These are phyloP conservation scores for Ammopiptanthus mongolicus DNA, from an alignment of 306 rosid genomes.

Conservation along the genomic window DNA sequence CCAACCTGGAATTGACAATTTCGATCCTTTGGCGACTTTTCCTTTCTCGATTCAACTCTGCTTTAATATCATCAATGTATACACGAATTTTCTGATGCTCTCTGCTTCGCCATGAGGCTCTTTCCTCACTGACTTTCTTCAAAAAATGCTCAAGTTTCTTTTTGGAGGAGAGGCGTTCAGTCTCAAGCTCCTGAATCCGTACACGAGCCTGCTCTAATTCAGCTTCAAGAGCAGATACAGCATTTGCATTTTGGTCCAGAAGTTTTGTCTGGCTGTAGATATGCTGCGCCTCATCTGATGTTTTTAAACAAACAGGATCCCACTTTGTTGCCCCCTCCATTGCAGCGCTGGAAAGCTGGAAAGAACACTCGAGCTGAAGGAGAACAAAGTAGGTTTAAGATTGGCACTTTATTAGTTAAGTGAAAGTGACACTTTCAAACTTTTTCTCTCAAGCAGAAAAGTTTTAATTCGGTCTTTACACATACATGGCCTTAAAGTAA, in stretches of 20 bases:
- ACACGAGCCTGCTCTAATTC: constrained; percentile 75
- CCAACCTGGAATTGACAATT: constrained; percentile 73
- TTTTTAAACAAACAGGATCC: constrained; percentile 68
- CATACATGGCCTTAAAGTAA: background rate
- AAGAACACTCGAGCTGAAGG: constrained; percentile 48
- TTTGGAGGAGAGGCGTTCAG: constrained; percentile 65
- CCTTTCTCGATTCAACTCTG: constrained; percentile 74
- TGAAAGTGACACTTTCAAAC: background rate
- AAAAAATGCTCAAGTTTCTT: constrained; percentile 80
- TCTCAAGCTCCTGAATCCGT: constrained; percentile 77
- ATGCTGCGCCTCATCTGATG: constrained; percentile 53
- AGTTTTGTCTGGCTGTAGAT: constrained; percentile 58
- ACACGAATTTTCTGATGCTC: constrained; percentile 93
- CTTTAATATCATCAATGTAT: constrained; percentile 63
- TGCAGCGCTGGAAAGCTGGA: constrained; percentile 56
- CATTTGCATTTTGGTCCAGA: constrained; percentile 62
- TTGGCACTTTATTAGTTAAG: background rate
- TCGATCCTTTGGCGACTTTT: constrained; percentile 75
- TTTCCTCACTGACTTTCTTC: constrained; percentile 80
- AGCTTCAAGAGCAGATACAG: constrained; percentile 70
- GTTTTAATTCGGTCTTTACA: background rate
- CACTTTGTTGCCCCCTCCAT: constrained; percentile 94
- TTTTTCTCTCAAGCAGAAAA: background rate
- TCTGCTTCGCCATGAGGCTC: constrained; percentile 68
- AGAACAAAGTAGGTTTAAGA: background rate